Evolutionary conservation across 2,329 filamentous ascomycete genomes (phyloP).

Genomic region (Tolypocladium capitatum): DNA sequence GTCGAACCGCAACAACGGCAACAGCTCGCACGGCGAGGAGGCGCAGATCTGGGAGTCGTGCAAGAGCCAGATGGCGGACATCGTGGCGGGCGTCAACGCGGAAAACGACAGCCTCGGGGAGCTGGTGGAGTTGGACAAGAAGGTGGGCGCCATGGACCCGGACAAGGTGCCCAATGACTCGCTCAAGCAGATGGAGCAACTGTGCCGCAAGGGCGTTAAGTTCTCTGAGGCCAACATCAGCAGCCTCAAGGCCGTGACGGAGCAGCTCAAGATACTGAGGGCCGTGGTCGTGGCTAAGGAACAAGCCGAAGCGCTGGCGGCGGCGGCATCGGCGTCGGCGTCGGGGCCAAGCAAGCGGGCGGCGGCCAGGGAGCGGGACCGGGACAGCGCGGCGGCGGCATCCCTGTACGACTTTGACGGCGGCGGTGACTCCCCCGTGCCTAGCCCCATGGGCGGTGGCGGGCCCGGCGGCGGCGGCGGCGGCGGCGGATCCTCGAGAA

Average conservation of each 20-base stretch:
- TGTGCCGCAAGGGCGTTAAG: constrained; percentile 29
- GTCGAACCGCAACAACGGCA: constrained; percentile 29
- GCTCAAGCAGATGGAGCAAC: constrained; percentile 29
- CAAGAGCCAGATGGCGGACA: constrained; percentile 25
- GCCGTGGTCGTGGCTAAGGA: constrained; percentile 31
- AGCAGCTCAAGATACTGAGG: constrained; percentile 28
- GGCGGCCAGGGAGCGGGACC: constrained; percentile 11
- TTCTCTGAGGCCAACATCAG: constrained; percentile 24
- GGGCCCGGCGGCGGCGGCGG: constrained; percentile 1
- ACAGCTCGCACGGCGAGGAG: constrained; percentile 27
- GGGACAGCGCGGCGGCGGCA: constrained; percentile 15
- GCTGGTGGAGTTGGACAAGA: constrained; percentile 26
- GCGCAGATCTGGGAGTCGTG: constrained; percentile 28
- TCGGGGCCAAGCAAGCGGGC: constrained; percentile 11
- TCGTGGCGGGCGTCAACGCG: constrained; percentile 25
- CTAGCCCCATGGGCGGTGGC: constrained; percentile 24
- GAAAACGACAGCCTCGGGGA: constrained; percentile 27
- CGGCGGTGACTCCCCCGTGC: constrained; percentile 30
- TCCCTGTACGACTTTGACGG: constrained; percentile 32
- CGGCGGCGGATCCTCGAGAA: constrained; percentile 14
- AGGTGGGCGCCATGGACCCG: constrained; percentile 24
- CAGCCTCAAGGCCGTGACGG: constrained; percentile 23
- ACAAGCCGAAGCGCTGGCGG: constrained; percentile 18
- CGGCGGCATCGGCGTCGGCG: constrained; percentile 6
- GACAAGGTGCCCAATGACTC: constrained; percentile 22